Percentiles rank a stretch among this genome's conserved stretches.
Evolutionary conservation across 129 eudicot species (phyloP).

Genomic region (Chrysanthemum makinoi): DNA sequence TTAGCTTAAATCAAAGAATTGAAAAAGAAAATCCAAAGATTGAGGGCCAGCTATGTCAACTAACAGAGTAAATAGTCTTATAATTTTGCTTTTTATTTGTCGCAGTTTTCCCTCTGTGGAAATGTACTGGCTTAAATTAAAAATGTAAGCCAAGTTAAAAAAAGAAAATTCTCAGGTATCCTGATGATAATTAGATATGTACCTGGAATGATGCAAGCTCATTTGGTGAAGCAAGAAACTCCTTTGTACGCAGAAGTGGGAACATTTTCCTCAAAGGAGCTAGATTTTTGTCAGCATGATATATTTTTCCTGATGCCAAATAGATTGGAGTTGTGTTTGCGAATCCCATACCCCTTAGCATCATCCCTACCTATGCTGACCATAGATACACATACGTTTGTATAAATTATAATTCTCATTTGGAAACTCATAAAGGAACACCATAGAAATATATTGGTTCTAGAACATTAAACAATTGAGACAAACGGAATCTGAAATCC

Average conservation of each 20-base stretch:
- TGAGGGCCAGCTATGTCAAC: too few relatives aligned
- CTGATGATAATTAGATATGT: constrained; percentile 6
- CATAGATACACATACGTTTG: constrained; percentile 23
- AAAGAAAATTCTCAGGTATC: neutral
- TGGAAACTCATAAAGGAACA: too few relatives aligned
- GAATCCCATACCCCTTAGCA: constrained; percentile 98
- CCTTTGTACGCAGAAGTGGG: constrained; percentile 75
- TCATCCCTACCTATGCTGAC: constrained; percentile 99
- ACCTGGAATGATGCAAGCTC: constrained; percentile 84
- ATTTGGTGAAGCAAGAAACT: constrained; percentile 59
- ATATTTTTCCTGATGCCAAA: constrained; percentile 79
- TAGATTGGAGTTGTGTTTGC: constrained; percentile 68
- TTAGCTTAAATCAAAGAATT: too few relatives aligned
- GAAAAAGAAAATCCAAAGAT: too few relatives aligned
- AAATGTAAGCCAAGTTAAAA: neutral
- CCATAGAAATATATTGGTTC: too few relatives aligned
- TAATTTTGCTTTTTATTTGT: neutral
- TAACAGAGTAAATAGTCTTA: neutral
- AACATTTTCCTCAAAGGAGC: constrained; percentile 78
- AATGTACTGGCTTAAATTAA: neutral
- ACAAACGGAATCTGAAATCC: too few relatives aligned
- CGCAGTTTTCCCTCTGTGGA: neutral
- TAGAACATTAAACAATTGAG: too few relatives aligned
- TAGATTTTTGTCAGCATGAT: constrained; percentile 62
- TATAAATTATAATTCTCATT: too few relatives aligned